These are phyloP conservation scores for Penicillium sp. DNA, from an alignment of 2,329 filamentous ascomycete species.

Conservation along the genomic window DNA sequence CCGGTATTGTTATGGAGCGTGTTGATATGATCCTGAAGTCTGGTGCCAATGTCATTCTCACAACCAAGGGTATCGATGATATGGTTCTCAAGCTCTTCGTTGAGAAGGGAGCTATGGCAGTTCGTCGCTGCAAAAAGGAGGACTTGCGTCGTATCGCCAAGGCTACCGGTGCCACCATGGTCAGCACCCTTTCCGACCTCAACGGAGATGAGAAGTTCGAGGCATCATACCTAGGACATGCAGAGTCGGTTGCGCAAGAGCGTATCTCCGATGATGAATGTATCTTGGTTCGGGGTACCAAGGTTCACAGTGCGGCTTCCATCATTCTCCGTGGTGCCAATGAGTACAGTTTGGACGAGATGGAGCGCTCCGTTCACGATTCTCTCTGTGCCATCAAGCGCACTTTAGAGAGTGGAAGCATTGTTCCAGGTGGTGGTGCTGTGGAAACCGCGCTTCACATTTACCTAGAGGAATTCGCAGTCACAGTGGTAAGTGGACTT, in stretches of 20 bases:
- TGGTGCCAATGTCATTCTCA: slow-evolving; percentile 91
- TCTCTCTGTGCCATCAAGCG: slow-evolving; percentile 95
- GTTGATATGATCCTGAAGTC: slow-evolving; percentile 98
- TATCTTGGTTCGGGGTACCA: slow-evolving; percentile 93
- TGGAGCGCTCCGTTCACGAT: slow-evolving; percentile 98
- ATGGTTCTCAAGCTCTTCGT: slow-evolving; percentile 91
- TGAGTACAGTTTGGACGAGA: slow-evolving; percentile 95
- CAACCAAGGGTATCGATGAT: slow-evolving; percentile 98
- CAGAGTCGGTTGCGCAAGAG: slow-evolving; percentile 96
- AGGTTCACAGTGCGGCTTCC: slow-evolving; percentile 87
- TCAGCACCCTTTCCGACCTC: slow-evolving; percentile 90
- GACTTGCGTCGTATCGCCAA: slow-evolving; percentile 92
- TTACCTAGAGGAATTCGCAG: slow-evolving; percentile 97
- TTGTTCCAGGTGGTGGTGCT: slow-evolving; percentile 92
- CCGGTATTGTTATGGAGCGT: slow-evolving; percentile 87
- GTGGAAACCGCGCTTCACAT: slow-evolving; percentile 99
- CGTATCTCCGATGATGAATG: slow-evolving; percentile 98
- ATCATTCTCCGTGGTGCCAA: slow-evolving; percentile 94
- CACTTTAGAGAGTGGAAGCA: slow-evolving; percentile 91
- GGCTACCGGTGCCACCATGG: slow-evolving; percentile 87
- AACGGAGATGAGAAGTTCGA: slow-evolving; percentile 98
- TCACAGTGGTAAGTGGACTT: slow-evolving; percentile 68
- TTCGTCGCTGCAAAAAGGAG: slow-evolving; percentile 97
- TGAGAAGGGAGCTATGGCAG: slow-evolving; percentile 91
- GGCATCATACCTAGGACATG: slow-evolving; percentile 78